Conservation (phyloP, 2,329 filamentous ascomycete species). For the Venturia aucupariae region DNA sequence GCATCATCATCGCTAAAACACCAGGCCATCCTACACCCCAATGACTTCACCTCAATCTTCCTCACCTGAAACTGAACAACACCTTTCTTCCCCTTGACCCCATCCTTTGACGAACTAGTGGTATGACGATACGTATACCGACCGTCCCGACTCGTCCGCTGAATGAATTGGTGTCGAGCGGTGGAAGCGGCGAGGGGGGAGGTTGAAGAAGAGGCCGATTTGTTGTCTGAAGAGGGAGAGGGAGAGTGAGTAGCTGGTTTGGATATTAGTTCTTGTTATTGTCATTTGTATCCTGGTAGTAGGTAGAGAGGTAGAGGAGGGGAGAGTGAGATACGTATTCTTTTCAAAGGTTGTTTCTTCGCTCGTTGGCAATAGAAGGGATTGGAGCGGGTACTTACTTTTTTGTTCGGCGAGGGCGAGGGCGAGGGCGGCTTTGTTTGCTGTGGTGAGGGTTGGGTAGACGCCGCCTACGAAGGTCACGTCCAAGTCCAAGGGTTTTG, state of each 20-base stretch:
- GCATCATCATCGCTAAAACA: neutral
- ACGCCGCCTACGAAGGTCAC: constrained; percentile 3
- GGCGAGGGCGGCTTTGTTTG: neutral
- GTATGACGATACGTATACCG: neutral
- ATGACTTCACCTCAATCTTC: constrained; percentile 6
- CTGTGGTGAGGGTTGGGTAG: neutral
- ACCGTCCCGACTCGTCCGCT: neutral
- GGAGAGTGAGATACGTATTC: neutral
- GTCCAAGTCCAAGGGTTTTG: neutral
- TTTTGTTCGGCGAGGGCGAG: neutral
- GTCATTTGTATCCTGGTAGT: too few species aligned
- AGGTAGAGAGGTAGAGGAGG: neutral
- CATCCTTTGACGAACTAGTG: neutral
- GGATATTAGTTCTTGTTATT: too few species aligned
- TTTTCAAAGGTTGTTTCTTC: neutral
- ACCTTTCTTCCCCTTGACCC: neutral
- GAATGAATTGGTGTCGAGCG: neutral
- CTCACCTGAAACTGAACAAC: constrained; percentile 9
- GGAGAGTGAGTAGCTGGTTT: neutral
- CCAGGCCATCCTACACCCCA: constrained; percentile 7
- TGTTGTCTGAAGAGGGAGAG: too few species aligned
- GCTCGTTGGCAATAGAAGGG: neutral
- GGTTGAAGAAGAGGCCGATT: neutral
- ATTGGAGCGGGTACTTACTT: neutral
- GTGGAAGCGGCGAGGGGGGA: neutral